Percentiles rank a stretch among this genome's conserved stretches.
phyloP scores from a whole-genome alignment of 1,284 basidiomycete genomes.

The Pseudomicrostroma phylloplanum region DNA sequence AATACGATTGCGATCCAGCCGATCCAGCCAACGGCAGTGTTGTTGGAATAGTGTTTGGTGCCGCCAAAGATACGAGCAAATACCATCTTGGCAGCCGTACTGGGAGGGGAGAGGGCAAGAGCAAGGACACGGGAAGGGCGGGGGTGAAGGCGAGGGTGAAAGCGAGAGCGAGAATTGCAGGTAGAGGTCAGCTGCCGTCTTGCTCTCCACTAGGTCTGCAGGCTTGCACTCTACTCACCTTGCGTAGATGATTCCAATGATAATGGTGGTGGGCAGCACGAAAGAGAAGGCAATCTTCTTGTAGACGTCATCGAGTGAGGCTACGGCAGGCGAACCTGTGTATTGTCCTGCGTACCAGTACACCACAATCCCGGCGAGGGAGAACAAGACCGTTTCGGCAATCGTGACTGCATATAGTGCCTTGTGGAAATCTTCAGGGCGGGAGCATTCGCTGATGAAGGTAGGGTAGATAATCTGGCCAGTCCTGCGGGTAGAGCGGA shows the following conservation, averaged over 20 bases:
- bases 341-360: conserved; percentile 57
- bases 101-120: too few relatives aligned
- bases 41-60: conserved; percentile 42
- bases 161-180: too few relatives aligned
- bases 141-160: too few relatives aligned
- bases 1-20: conserved; percentile 60
- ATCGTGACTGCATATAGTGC: conserved; percentile 54
- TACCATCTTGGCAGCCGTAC: conserved; percentile 44
- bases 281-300: conserved; percentile 47
- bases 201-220: not conserved
- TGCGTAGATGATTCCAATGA: conserved; percentile 50
- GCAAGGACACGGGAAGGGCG: too few relatives aligned
- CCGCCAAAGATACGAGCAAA: conserved; percentile 18
- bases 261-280: conserved; percentile 47
- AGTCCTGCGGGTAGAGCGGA: too few relatives aligned
- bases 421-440: conserved; percentile 64
- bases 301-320: conserved; percentile 25
- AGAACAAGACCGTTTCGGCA: conserved; percentile 61
- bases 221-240: not conserved
- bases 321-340: conserved; percentile 38
- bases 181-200: too few relatives aligned
- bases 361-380: conserved; percentile 60
- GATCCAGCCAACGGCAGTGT: conserved; percentile 61
- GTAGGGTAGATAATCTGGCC: conserved; percentile 33
- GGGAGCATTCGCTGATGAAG: conserved; percentile 60